Conservation (phyloP, 2,329 filamentous ascomycete species). For the Cercospora nicotianae region DNA sequence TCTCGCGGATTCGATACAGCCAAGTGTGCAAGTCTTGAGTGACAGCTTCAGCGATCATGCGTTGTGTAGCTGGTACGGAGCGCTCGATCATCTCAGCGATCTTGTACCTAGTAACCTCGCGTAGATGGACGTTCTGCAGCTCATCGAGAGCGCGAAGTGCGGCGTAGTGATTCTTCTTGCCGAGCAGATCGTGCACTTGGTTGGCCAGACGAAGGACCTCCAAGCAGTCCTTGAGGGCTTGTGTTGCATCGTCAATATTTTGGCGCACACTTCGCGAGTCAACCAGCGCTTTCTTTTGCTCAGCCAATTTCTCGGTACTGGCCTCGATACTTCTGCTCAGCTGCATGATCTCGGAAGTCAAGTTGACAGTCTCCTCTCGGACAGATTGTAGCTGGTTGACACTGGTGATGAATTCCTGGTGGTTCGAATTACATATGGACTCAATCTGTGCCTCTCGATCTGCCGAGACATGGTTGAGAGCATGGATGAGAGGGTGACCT, state of each 20-base stretch:
- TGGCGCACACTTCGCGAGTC: constrained; percentile 89
- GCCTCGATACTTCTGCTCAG: constrained; percentile 93
- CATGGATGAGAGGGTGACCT: constrained; percentile 68
- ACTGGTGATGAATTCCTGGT: constrained; percentile 92
- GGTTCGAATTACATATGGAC: constrained; percentile 88
- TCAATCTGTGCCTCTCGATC: constrained; percentile 91
- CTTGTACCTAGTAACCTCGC: constrained; percentile 90
- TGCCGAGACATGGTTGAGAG: constrained; percentile 76
- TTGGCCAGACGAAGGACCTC: constrained; percentile 92
- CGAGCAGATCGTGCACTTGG: constrained; percentile 85
- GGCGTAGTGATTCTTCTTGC: constrained; percentile 92
- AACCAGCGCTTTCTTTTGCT: constrained; percentile 91
- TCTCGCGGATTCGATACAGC: constrained; percentile 92
- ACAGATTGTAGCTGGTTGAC: constrained; percentile 93
- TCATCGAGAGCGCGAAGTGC: constrained; percentile 93
- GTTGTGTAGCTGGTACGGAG: constrained; percentile 89
- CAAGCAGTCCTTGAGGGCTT: constrained; percentile 84
- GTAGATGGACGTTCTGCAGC: constrained; percentile 91
- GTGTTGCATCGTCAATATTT: constrained; percentile 90
- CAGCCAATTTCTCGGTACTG: constrained; percentile 89
- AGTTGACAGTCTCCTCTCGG: constrained; percentile 80
- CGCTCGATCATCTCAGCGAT: constrained; percentile 94
- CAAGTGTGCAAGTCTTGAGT: constrained; percentile 97
- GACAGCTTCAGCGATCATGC: constrained; percentile 90
- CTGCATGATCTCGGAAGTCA: constrained; percentile 88